Evolutionary conservation across 306 rosid species (phyloP).

Genomic region (Ochetophila trinervis): DNA sequence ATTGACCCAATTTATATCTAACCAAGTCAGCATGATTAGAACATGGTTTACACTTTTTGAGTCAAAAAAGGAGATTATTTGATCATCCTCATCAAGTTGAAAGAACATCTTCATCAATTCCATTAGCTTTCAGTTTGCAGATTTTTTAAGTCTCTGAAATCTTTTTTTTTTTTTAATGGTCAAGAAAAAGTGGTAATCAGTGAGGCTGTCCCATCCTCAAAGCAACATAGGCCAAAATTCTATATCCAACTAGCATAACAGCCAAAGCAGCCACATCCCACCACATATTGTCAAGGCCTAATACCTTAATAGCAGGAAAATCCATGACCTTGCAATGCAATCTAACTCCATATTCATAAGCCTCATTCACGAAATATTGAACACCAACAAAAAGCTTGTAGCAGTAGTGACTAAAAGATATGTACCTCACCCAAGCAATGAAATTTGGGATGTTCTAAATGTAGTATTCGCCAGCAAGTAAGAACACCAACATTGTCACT

Average conservation of each 20-base stretch:
- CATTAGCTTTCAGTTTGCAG: neutral
- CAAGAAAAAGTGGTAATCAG: conserved; percentile 32
- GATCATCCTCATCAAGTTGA: conserved; percentile 6
- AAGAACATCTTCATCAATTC: conserved; percentile 15
- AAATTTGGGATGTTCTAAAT: conserved; percentile 70
- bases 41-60: neutral
- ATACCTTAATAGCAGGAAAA: conserved; percentile 54
- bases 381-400: conserved; percentile 78
- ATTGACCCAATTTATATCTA: conserved; percentile 23
- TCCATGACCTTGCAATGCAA: conserved; percentile 52
- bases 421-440: conserved; percentile 81
- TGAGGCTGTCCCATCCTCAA: conserved; percentile 58
- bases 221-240: conserved; percentile 73
- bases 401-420: conserved; percentile 72
- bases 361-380: conserved; percentile 58
- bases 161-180: neutral
- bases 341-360: conserved; percentile 51
- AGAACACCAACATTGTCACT: conserved; percentile 74
- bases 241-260: conserved; percentile 71
- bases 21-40: conserved; percentile 15
- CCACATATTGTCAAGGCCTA: conserved; percentile 57
- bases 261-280: conserved; percentile 69
- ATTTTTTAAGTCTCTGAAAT: conserved; percentile 20
- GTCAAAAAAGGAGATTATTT: conserved; percentile 1
- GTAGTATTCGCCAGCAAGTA: conserved; percentile 86